Evolutionary conservation across 2,329 filamentous ascomycete species (phyloP).

Genomic region (Xylariaceae sp.): DNA sequence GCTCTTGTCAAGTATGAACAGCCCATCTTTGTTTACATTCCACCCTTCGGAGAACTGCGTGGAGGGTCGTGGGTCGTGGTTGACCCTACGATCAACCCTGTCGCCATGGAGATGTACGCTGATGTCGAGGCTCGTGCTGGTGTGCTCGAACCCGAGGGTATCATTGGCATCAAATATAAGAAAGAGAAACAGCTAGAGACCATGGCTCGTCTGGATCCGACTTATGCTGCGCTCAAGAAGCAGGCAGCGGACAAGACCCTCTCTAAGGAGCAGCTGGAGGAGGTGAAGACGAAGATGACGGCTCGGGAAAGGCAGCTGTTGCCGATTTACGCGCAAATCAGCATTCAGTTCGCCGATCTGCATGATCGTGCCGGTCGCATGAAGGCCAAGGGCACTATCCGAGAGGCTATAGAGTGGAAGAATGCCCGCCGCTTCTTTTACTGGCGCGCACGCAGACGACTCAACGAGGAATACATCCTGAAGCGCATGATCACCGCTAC

Average conservation of each 20-base stretch:
- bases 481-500: conserved; percentile 73
- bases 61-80: conserved; percentile 99
- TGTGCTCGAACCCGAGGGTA: conserved; percentile 97
- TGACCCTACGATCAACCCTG: conserved; percentile 96
- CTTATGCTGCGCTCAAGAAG: conserved; percentile 84
- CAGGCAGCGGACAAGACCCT: conserved; percentile 71
- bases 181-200: conserved; percentile 97
- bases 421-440: conserved; percentile 98
- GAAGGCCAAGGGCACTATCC: conserved; percentile 96
- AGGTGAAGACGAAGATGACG: conserved; percentile 83
- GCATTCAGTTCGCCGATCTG: conserved; percentile 95
- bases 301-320: conserved; percentile 86
- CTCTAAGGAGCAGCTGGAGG: conserved; percentile 73
- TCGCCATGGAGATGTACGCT: conserved; percentile 99
- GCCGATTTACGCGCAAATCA: conserved; percentile 92
- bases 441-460: conserved; percentile 95
- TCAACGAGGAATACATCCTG: conserved; percentile 97
- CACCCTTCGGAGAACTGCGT: conserved; percentile 93
- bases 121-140: conserved; percentile 93
- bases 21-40: conserved; percentile 98
- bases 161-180: conserved; percentile 98
- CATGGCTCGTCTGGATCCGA: conserved; percentile 90
- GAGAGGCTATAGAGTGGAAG: conserved; percentile 81
- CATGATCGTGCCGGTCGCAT: conserved; percentile 97
- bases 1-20: conserved; percentile 98